A percentile compares a stretch with the other conserved stretches of the same genome.
Evolutionary conservation across 1,139 yeast species (phyloP).

Genomic region (Saccharomyces hybrid): DNA sequence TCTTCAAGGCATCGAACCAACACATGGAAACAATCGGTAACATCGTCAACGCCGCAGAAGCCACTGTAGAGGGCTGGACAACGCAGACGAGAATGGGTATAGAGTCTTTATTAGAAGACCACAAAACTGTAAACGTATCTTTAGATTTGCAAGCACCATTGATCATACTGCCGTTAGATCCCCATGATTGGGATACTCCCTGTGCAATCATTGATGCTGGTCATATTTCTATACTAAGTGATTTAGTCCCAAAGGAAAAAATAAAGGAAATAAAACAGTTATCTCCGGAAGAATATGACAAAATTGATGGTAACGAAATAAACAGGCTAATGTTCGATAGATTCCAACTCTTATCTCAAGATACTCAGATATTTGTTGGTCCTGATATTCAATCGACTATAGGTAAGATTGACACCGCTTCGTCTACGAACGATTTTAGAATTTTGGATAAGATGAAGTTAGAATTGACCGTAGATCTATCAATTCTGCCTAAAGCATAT

Average conservation of each 20-base stretch:
- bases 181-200: slow-evolving; percentile 72
- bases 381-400: slow-evolving; percentile 72
- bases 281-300: slow-evolving; percentile 53
- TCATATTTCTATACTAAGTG: slow-evolving; percentile 77
- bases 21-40: slow-evolving; percentile 88
- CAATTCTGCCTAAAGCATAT: slow-evolving; percentile 75
- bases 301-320: slow-evolving; percentile 62
- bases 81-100: slow-evolving; percentile 87
- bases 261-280: slow-evolving; percentile 67
- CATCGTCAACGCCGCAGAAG: slow-evolving; percentile 90
- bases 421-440: slow-evolving; percentile 33
- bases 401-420: slow-evolving; percentile 51
- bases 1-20: slow-evolving; percentile 80
- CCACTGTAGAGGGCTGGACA: slow-evolving; percentile 85
- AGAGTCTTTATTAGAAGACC: slow-evolving; percentile 90
- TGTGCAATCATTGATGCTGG: slow-evolving; percentile 96
- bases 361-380: slow-evolving; percentile 85
- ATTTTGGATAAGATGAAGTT: slow-evolving; percentile 73
- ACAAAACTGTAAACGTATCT: slow-evolving; percentile 77
- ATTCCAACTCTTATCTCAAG: slow-evolving; percentile 66
- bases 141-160: slow-evolving; percentile 92
- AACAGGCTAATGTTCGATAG: slow-evolving; percentile 85
- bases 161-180: slow-evolving; percentile 79
- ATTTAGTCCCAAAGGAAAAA: slow-evolving; percentile 64
- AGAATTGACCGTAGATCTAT: slow-evolving; percentile 66